phyloP scores from a whole-genome alignment of 306 rosid genomes.

The Hippophae gyantsensis region DNA sequence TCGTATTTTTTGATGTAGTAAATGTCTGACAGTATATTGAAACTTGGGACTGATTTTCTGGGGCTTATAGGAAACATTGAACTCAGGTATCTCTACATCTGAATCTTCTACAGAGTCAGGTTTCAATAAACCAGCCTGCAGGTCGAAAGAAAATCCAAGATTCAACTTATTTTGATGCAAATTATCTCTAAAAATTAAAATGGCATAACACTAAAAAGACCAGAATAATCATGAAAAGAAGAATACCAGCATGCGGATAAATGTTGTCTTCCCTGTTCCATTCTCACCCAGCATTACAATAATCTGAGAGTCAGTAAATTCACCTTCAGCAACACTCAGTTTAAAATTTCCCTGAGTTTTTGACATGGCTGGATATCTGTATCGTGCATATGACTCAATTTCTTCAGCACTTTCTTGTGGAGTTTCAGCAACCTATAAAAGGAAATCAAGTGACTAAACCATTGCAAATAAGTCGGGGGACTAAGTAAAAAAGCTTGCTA shows the following conservation, averaged over 20 bases:
- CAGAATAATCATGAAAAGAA: background rate
- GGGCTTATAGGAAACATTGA: slow-evolving; percentile 95
- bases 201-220: background rate
- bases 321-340: slow-evolving; percentile 84
- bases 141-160: slow-evolving; percentile 1
- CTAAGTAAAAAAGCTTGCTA: slow-evolving; percentile 1
- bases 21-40: slow-evolving; percentile 61
- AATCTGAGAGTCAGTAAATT: slow-evolving; percentile 97
- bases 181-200: background rate
- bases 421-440: slow-evolving; percentile 90
- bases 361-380: slow-evolving; percentile 79
- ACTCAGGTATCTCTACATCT: slow-evolving; percentile 82
- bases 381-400: slow-evolving; percentile 83
- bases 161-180: background rate
- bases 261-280: slow-evolving; percentile 98
- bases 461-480: background rate
- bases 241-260: slow-evolving; percentile 95
- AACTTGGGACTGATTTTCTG: slow-evolving; percentile 94
- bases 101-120: slow-evolving; percentile 69
- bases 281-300: slow-evolving; percentile 98
- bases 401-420: slow-evolving; percentile 96
- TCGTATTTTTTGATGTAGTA: slow-evolving; percentile 69
- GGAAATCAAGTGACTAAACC: slow-evolving; percentile 13
- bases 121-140: slow-evolving; percentile 95
- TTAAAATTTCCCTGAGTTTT: slow-evolving; percentile 86